Base-by-base conservation (phyloP, 2,329 filamentous ascomycete genomes). In the Knoxdaviesia capensis region DNA sequence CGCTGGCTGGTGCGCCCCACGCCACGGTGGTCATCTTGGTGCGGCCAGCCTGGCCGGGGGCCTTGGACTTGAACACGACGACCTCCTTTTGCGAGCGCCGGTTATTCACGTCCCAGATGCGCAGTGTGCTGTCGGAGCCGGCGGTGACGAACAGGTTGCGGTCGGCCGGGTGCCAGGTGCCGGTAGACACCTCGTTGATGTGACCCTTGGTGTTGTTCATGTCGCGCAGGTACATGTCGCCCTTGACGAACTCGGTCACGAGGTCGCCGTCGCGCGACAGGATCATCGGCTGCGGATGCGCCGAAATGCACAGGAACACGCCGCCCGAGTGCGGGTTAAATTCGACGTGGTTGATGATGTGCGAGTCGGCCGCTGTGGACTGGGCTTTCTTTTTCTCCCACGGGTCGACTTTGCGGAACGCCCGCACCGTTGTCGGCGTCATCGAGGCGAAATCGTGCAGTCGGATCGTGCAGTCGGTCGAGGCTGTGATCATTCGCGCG, bases 151-250 rank as follows among this genome's bases (percentile, higher is more conserved):
- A 92, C 1, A 87, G 52, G 49, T 94, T 86, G 53, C 71, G 77
- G 55, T 94, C 78, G 3, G 77, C 77, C 1, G 90, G 90, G 58
- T 88, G 84, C 90, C 90, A 98, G 35, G 80, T 80, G 28, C 84
- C 88, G 28, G 79, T 81, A 4, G 85, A 86, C 36, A 94, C 74
- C 59, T 94, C 90, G 4, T 87, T 87, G 41, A 94, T 77, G 59
- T 98, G 90, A 1, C 90, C 90, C 56, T 94, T 96, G 5, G 90
- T 98, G 56, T 96, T 87, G 59, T 94, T 75, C 80, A 96, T 92
- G 57, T 98, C 90, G 43, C 88, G 74, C 49, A 98, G 63, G 53
- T 98, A 98, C 87, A 96, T 96, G 56, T 98, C 90, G 38, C 90
- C 90, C 61, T 98, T 98, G 50, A 86, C 80, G 49, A 94, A 96